Evolutionary conservation across 257 asterid genomes (phyloP), one percentile per base, ranked within the genome.

Genomic region (Solanum neorickii): DNA sequence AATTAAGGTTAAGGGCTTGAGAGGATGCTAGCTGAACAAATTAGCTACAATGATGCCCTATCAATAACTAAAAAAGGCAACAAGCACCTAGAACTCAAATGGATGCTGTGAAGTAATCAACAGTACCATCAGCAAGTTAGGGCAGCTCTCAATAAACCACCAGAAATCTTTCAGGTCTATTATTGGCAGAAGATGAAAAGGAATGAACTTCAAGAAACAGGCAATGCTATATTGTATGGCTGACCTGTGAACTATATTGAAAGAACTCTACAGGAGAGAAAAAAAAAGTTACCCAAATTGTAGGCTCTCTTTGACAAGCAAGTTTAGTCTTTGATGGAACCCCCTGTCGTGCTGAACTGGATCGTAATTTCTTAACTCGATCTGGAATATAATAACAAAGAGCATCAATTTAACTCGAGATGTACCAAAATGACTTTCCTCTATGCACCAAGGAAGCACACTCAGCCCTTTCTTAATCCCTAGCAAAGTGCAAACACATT

Each of bases 261-360:
- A 66, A n/a, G 83, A 73, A 74, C 29, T 29, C 85, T 31, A 29
- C 69, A 76, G 46, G 20, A n/a, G 33, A 49, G 60, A 69, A 83
- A 87, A 82, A 80, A 87, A 86, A 89, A 77, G 60, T 91, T 93
- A 97, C 99, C 99, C 98, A 72, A 92, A 89, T 84, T 93, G 97
- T 59, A 95, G 95, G 92, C 99, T 97, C 92, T 93, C 95, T 91
- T 97, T 95, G 46, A 95, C 97, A 80, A 97, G 98, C 90, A 89
- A 87, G 95, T 95, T 95, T 86, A 97, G 92, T 78, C 93, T 93
- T 88, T 92, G 93, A 88, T 97, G 99, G 90, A 97, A 95, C 84
- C 99, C 99, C 93, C 97, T 92, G 87, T 95, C 95, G 49, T 97
- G 94, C 91, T 92, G 94, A 91, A 91, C 83, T 80, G 99, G 99